phyloP scores from a whole-genome alignment of 78 protist genomes.

The Ministeria vibrans region DNA sequence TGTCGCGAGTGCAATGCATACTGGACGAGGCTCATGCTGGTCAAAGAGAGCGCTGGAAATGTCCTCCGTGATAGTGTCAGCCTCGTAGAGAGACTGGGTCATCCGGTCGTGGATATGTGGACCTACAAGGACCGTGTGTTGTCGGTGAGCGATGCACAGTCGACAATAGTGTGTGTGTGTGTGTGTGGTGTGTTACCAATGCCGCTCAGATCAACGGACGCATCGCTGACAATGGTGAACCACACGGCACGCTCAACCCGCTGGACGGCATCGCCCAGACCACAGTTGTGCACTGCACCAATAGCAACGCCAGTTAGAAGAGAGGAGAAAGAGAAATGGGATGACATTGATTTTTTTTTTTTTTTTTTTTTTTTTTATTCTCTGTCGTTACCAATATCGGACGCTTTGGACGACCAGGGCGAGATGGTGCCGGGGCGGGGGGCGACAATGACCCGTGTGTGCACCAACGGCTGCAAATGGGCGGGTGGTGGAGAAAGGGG shows the following conservation, averaged over 20 bases:
- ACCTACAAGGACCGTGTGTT: not conserved
- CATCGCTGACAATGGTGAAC: not conserved
- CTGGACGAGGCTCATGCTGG: too few species aligned
- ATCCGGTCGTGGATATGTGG: constrained; percentile 72
- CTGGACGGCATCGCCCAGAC: not conserved
- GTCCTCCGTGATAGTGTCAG: not conserved
- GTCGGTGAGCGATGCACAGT: too few species aligned
- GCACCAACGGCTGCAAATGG: not conserved
- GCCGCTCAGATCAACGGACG: not conserved
- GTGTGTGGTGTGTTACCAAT: too few species aligned
- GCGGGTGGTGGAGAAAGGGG: not conserved
- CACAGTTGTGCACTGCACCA: not conserved
- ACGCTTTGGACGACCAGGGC: constrained; percentile 29
- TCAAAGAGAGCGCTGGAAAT: too few species aligned
- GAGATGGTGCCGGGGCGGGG: constrained; percentile 30
- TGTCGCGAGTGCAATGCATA: too few species aligned
- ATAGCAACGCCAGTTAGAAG: too few species aligned
- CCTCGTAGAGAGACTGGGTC: constrained; percentile 65
- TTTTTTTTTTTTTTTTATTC: too few species aligned
- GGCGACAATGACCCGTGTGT: not conserved
- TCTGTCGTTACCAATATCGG: too few species aligned
- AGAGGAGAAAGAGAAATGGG: too few species aligned
- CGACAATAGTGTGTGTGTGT: too few species aligned
- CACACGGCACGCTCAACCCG: constrained; percentile 3
- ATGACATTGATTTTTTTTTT: too few species aligned